Evolutionary conservation across 495 filamentous ascomycete genomes (phyloP), one percentile per base, ranked within the genome.

Genomic region (Delitschia confertaspora): DNA sequence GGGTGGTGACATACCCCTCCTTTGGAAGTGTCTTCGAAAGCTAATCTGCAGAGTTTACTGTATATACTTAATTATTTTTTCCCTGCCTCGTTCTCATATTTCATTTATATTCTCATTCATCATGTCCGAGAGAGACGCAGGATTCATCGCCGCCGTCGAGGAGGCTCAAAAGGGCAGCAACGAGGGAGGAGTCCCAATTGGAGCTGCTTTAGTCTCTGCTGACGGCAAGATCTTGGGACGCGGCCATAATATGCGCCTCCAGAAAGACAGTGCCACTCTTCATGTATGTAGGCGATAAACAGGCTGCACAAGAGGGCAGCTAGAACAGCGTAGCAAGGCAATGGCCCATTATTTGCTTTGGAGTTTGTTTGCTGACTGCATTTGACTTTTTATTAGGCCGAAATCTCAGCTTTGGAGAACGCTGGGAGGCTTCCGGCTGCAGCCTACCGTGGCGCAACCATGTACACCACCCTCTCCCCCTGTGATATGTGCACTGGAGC

Each of bases 401-500:
- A 93, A 59, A 89, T 85, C 36, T 77, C 85, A 8, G 77, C 82
- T 7, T 70, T 93, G 29, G 81, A 87, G 45, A 81, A 82, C 61
- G 79, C 83, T 0, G 85, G 85, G 27, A 79, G 83, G 39, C 72
- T 88, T 27, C 76, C 80, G 26, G 82, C 80, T 9, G 73, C 72
- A 0, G 74, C 74, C 14, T 91, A 88, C 62, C 64, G 70, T 51
- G 80, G 82, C 30, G 69, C 77, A 30, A 91, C 85, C 3, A 87
- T 91, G 80, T 91, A 85, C 63, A 91, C 85, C 6, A 89, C 86
- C 1, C 67, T 93, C 3, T 88, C 85, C 10, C 86, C 84, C 0
- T 93, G 86, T 59, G 80, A 88, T 59, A 91, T 91, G 85, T 89
- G 83, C 69, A 81, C 85, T 10, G 85, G 85, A 18, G 85, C 85